Conservation (phyloP, 2,329 filamentous ascomycete genomes). For the Thyridium curvatum region DNA sequence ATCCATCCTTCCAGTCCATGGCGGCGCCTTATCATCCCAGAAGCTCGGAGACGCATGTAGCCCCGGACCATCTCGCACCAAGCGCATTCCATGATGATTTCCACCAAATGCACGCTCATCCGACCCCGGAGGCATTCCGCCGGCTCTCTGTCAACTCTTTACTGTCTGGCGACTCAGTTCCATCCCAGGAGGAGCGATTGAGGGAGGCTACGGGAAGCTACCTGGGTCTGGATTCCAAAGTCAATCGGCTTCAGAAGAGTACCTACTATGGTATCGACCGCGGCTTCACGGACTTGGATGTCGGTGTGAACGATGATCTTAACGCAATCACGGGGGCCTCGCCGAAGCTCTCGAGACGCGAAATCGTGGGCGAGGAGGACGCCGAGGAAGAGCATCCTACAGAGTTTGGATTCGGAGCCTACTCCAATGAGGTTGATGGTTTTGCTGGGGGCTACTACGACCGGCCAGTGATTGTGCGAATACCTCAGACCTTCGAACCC, state of each 20-base stretch:
- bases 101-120: constrained; percentile 2
- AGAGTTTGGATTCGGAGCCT: constrained; percentile 41
- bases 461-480: constrained; percentile 57
- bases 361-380: constrained; percentile 21
- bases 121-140: constrained; percentile 9
- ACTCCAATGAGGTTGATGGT: constrained; percentile 37
- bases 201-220: constrained; percentile 4
- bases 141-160: constrained; percentile 61
- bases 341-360: constrained; percentile 17
- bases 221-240: not conserved
- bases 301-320: constrained; percentile 64
- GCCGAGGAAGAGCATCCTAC: constrained; percentile 25
- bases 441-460: constrained; percentile 59
- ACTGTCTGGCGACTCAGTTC: constrained; percentile 35
- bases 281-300: constrained; percentile 63
- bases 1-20: too few species aligned
- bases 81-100: too few species aligned
- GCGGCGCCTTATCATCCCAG: too few species aligned
- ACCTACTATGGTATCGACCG: constrained; percentile 65
- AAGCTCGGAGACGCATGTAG: too few species aligned
- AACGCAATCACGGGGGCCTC: constrained; percentile 50
- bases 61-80: too few species aligned
- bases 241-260: constrained; percentile 8
- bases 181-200: constrained; percentile 8
- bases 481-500: constrained; percentile 40